Evolutionary conservation across 148 eudicot species (phyloP).

Genomic region (Arbutus unedo): DNA sequence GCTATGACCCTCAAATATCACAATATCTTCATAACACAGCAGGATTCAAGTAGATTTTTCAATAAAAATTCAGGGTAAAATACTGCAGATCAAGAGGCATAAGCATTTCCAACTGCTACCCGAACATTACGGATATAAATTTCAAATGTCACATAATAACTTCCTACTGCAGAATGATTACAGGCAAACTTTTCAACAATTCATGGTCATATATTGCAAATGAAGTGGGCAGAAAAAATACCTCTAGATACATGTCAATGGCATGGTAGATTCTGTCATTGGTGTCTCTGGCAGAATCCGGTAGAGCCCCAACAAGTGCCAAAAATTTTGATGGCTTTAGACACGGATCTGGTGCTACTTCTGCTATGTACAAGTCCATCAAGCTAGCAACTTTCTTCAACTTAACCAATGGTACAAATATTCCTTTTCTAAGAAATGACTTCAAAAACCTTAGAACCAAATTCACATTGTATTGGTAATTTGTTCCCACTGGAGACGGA

Average conservation of each 20-base stretch:
- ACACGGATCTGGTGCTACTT: constrained; percentile 78
- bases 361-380: constrained; percentile 64
- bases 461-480: constrained; percentile 62
- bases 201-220: not conserved
- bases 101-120: not conserved
- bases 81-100: not conserved
- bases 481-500: constrained; percentile 47
- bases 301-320: constrained; percentile 50
- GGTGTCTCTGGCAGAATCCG: constrained; percentile 67
- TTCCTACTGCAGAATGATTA: not conserved
- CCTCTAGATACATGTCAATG: constrained; percentile 73
- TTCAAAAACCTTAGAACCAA: constrained; percentile 59
- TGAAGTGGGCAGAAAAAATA: constrained; percentile 18
- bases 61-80: not conserved
- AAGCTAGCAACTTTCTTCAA: constrained; percentile 50
- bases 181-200: not conserved
- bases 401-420: constrained; percentile 23
- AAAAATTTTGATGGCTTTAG: constrained; percentile 64
- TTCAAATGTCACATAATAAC: not conserved
- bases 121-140: not conserved
- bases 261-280: constrained; percentile 66
- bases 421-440: constrained; percentile 38
- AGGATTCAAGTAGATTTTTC: not conserved
- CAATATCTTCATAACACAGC: not conserved
- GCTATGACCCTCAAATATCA: not conserved